Percentiles rank a stretch among this genome's conserved stretches.
Conservation (phyloP, 2,329 filamentous ascomycete species). For the Purpureocillium takamizusanense region DNA sequence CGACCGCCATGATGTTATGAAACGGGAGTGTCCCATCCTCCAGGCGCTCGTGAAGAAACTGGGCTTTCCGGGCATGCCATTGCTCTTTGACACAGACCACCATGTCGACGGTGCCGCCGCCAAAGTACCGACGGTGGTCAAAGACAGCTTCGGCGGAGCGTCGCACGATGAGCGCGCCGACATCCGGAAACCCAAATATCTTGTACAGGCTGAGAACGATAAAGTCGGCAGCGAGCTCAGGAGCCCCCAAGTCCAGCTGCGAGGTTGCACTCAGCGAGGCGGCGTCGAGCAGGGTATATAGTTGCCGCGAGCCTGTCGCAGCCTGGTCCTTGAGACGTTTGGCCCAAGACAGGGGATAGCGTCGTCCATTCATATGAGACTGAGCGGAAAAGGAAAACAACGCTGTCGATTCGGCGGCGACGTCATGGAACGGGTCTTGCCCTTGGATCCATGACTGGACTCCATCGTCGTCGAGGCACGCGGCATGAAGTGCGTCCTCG, state of each 20-base stretch:
- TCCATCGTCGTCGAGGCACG: slow-evolving; percentile 57
- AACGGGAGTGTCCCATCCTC: slow-evolving; percentile 90
- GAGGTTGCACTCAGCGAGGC: slow-evolving; percentile 74
- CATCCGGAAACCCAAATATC: slow-evolving; percentile 93
- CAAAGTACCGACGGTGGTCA: slow-evolving; percentile 69
- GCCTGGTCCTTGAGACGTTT: slow-evolving; percentile 28
- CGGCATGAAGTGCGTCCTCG: slow-evolving; percentile 55
- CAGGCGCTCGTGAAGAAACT: slow-evolving; percentile 66
- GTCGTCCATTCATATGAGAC: slow-evolving; percentile 82
- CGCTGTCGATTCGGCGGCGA: slow-evolving; percentile 13
- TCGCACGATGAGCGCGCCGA: slow-evolving; percentile 76
- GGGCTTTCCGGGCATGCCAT: slow-evolving; percentile 73
- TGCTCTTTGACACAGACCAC: slow-evolving; percentile 67
- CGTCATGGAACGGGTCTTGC: slow-evolving; percentile 17
- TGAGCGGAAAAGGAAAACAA: slow-evolving; percentile 81
- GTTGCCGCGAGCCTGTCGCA: slow-evolving; percentile 11
- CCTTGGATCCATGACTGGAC: slow-evolving; percentile 56
- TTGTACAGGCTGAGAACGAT: slow-evolving; percentile 87
- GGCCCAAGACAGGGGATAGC: slow-evolving; percentile 65
- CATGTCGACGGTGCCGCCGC: slow-evolving; percentile 89
- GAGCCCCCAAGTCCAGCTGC: slow-evolving; percentile 59
- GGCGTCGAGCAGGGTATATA: slow-evolving; percentile 73
- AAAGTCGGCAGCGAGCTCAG: slow-evolving; percentile 65
- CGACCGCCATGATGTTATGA: slow-evolving; percentile 80
- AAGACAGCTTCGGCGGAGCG: slow-evolving; percentile 60